Percentiles rank a stretch among this genome's conserved stretches.
Evolutionary conservation across 805 yeast genomes (phyloP).

Genomic region (Myxozyma sirexii): DNA sequence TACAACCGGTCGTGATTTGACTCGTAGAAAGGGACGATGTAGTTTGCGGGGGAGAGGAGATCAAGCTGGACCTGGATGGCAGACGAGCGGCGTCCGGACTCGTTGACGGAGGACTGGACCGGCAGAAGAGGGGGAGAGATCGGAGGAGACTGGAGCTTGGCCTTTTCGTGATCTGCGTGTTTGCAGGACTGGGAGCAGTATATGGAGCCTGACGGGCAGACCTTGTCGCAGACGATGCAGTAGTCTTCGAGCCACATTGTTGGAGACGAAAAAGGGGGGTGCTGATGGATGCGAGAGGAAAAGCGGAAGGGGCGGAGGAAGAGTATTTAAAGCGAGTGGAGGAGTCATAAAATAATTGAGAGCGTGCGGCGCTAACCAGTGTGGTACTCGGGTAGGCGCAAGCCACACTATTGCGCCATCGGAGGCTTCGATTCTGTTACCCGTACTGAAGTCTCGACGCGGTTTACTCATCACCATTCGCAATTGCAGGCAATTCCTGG

Average conservation of each 20-base stretch:
- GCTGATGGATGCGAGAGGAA: neutral
- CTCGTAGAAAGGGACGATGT: constrained; percentile 20
- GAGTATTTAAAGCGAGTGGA: neutral
- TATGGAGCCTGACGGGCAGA: constrained; percentile 48
- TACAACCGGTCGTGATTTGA: neutral
- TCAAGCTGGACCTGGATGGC: constrained; percentile 25
- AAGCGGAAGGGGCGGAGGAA: neutral
- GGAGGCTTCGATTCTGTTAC: too few species aligned
- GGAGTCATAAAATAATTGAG: neutral
- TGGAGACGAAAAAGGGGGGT: neutral
- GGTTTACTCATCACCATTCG: too few species aligned
- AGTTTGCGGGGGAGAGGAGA: constrained; percentile 8
- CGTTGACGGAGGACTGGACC: constrained; percentile 4
- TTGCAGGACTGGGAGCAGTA: constrained; percentile 54
- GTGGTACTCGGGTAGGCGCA: too few species aligned
- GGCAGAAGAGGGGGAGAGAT: constrained; percentile 26
- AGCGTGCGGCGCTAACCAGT: too few species aligned
- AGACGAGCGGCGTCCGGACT: constrained; percentile 27
- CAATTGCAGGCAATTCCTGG: too few species aligned
- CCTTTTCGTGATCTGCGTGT: constrained; percentile 36
- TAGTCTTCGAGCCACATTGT: constrained; percentile 53
- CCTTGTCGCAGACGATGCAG: constrained; percentile 61
- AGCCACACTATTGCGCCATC: too few species aligned
- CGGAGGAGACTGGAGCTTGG: constrained; percentile 18
- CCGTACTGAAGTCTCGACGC: too few species aligned